Evolutionary conservation across 1,139 yeast genomes (phyloP).

Genomic region (Yamadazyma blattariae): DNA sequence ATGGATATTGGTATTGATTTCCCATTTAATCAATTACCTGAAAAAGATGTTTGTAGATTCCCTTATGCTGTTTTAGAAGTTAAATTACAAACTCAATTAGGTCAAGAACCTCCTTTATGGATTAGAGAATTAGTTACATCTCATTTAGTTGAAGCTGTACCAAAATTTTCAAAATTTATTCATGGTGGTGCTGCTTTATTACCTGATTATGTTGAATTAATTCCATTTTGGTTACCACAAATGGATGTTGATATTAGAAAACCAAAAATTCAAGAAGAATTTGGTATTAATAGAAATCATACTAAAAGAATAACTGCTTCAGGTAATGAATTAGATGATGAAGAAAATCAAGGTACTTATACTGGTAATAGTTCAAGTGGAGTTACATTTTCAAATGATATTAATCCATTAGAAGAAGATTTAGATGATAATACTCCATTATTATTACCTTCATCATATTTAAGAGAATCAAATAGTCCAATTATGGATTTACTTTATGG

Average conservation of each 20-base stretch:
- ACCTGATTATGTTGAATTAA: conserved; percentile 75
- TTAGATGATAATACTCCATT: conserved; percentile 43
- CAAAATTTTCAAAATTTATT: conserved; percentile 93
- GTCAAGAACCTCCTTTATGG: conserved; percentile 99
- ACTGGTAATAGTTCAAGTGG: conserved; percentile 29
- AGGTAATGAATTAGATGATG: conserved; percentile 50
- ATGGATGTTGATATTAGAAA: conserved; percentile 94
- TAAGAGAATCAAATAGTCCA: conserved; percentile 27
- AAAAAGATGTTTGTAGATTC: conserved; percentile 82
- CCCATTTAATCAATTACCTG: conserved; percentile 86
- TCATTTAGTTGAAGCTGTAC: conserved; percentile 96
- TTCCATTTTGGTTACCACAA: conserved; percentile 98
- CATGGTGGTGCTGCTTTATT: conserved; percentile 91
- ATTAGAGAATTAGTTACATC: conserved; percentile 87
- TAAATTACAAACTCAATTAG: conserved; percentile 93
- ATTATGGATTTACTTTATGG: conserved; percentile 29
- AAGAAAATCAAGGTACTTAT: conserved; percentile 39
- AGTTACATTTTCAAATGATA: conserved; percentile 47
- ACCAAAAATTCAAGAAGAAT: conserved; percentile 66
- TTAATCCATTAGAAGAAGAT: conserved; percentile 48
- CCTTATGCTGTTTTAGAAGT: conserved; percentile 98
- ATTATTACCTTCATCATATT: conserved; percentile 34
- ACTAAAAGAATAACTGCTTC: conserved; percentile 36
- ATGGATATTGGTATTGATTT: conserved; percentile 97
- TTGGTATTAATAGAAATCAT: conserved; percentile 50